Evolutionary conservation across 192 early-diverging fungal genomes (phyloP), one percentile per base, ranked within the genome.

Genomic region (Coemansia sp.): DNA sequence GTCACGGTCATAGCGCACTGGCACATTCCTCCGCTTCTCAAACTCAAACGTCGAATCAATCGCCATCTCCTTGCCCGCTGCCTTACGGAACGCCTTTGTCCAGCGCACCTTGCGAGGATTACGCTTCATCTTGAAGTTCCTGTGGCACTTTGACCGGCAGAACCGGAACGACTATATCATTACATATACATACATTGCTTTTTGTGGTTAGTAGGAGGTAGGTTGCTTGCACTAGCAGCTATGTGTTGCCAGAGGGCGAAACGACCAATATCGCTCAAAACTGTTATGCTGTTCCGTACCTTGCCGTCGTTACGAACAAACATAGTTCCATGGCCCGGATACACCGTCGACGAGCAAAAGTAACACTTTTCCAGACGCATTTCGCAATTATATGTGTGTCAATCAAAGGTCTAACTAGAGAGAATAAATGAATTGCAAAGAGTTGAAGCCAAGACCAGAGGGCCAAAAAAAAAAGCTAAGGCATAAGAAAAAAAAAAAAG

Each of bases 101-200:
- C 98, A 99, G 71, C 92, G 88, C 66, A 99, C 96, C 90, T 99
- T 99, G 74, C 98, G 89, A 40, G 98, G 98, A 88, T 98, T 98
- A 49, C 98, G 91, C 90, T 98, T 98, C 93, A 98, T 96, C 83
- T 99, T 99, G 87, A 99, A 99, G 87, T 97, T 98, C 79, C 93
- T 95, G 92, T 98, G 96, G 87, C 98, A 99, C 88, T 99, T 98
- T 72, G 97, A 98, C 74, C 96, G 90, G 78, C 98, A 99, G 80
- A 95, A 97, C 49, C 95, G 89, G 85, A 96, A 97, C 34, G 89
- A 88, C 93, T 95, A 87, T n/a, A 41, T 62, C 6, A 49, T 36
- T 22, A 65, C 4, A 65, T 13, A 65, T 64, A 53, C 47, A 65
- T 40, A 38, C 36, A 16, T 63, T 63, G 41, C 5, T 47, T 47